These are phyloP conservation scores for Suillus plorans DNA, from an alignment of 768 basidiomycete genomes.

Conservation along the genomic window DNA sequence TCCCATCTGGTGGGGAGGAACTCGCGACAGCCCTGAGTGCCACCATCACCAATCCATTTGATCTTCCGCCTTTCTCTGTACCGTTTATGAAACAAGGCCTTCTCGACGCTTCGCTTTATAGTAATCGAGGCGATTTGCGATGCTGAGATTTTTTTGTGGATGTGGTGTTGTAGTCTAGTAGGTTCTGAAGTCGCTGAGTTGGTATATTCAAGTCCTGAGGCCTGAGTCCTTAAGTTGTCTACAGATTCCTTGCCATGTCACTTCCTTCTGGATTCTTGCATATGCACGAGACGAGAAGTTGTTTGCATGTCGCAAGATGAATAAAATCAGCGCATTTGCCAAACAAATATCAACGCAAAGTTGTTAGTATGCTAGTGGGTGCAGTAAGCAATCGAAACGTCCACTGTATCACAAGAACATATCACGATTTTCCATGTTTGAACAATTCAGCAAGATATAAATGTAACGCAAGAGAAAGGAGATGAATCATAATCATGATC, in stretches of 20 bases:
- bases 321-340: background rate
- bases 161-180: background rate
- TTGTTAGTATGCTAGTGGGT: background rate
- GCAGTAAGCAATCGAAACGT: background rate
- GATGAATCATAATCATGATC: background rate
- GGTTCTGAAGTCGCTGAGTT: background rate
- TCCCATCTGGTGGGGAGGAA: background rate
- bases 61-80: conserved; percentile 1
- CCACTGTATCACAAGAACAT: background rate
- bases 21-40: background rate
- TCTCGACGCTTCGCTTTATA: background rate
- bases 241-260: background rate
- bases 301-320: background rate
- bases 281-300: background rate
- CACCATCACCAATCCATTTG: conserved; percentile 1
- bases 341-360: background rate
- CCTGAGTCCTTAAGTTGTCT: background rate
- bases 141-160: background rate
- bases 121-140: background rate
- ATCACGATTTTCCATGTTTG: background rate
- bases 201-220: background rate
- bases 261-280: background rate
- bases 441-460: background rate
- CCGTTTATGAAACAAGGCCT: background rate
- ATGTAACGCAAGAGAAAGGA: background rate